phyloP scores from a whole-genome alignment of 169 alveolate genomes.

The Cryptosporidium ryanae region DNA sequence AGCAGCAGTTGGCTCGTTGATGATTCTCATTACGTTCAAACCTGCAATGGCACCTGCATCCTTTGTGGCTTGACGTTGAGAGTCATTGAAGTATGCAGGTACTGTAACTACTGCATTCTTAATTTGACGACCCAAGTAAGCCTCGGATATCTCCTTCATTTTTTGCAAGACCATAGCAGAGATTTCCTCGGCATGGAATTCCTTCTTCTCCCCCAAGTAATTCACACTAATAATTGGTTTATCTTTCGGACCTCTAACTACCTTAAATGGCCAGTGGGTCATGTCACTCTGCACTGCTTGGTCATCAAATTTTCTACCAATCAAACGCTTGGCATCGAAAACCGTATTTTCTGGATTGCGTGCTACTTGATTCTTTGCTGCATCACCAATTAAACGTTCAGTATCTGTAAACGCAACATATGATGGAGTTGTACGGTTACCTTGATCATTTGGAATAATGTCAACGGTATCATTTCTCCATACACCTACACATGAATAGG shows the following conservation, averaged over 20 bases:
- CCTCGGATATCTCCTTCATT: conserved; percentile 98
- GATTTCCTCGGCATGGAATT: conserved; percentile 94
- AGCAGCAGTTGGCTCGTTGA: conserved; percentile 99
- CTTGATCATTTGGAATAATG: conserved; percentile 98
- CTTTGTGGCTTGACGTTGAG: conserved; percentile 98
- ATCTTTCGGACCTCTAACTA: conserved; percentile 85
- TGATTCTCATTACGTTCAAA: conserved; percentile 94
- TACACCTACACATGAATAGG: conserved; percentile 97
- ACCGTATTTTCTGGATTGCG: conserved; percentile 95
- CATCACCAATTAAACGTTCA: conserved; percentile 97
- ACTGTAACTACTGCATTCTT: conserved; percentile 98
- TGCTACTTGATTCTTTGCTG: conserved; percentile 97
- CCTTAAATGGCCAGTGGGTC: conserved; percentile 95
- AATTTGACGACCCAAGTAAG: conserved; percentile 92
- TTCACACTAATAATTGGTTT: conserved; percentile 90
- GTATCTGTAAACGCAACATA: conserved; percentile 97
- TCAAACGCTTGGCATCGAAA: conserved; percentile 96
- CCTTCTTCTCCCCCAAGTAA: conserved; percentile 90
- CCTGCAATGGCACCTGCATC: conserved; percentile 99
- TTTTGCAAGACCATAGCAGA: conserved; percentile 95
- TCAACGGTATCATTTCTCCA: conserved; percentile 95
- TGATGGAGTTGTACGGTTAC: conserved; percentile 98
- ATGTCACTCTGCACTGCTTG: conserved; percentile 92
- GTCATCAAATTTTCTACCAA: conserved; percentile 95
- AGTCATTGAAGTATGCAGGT: conserved; percentile 99